Base-by-base conservation (phyloP, 345 rosid genomes). In the Dimocarpus longan region DNA sequence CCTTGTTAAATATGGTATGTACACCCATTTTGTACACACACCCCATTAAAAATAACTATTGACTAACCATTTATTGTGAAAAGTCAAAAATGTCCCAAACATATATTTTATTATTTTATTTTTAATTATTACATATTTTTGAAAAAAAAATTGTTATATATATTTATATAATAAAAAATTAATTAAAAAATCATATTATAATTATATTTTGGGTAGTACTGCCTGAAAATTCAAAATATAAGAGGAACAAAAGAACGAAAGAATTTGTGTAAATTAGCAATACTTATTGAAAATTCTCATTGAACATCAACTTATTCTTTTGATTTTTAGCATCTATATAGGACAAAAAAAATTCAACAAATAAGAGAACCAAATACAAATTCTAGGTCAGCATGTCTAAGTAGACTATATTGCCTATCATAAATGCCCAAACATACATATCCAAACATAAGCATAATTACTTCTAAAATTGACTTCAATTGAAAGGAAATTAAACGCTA, bases 201-300 rank as follows among this genome's bases (percentile, higher is more conserved):
- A 32, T 32, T 32, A 32, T 32, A 32, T 1, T 32, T 32, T 32
- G 37, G 37, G 19, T 43, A 74, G 8, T 74, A 44, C 43, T 24
- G 54, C 59, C 10, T 40, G 16, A 18, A 26, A 26, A 13, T 24
- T 62, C 40, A 74, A 28, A 44, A 62, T 22, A 42, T 15, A 13
- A 57, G 15, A 71, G 21, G 46, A 32, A 46, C 46, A 54, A 71
- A 71, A 54, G 22, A 1, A 54, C 10, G 19, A 59, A 73, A 60
- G 10, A 19, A 15, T 42, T 62, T 39, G 9, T 3, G 40, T 54
- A 74, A 44, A 40, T 50, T 15, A 37, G 54, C 8, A 73, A 62
- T n/a, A 81, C 93, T 91, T 88, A 89, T 77, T 75, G 77, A 81
- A 60, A 82, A 86, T 78, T 82, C 75, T 86, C 90, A 46, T 77